Evolutionary conservation across 331 rosid genomes (phyloP), one percentile per base, ranked within the genome.

Genomic region (Malus hybrid): DNA sequence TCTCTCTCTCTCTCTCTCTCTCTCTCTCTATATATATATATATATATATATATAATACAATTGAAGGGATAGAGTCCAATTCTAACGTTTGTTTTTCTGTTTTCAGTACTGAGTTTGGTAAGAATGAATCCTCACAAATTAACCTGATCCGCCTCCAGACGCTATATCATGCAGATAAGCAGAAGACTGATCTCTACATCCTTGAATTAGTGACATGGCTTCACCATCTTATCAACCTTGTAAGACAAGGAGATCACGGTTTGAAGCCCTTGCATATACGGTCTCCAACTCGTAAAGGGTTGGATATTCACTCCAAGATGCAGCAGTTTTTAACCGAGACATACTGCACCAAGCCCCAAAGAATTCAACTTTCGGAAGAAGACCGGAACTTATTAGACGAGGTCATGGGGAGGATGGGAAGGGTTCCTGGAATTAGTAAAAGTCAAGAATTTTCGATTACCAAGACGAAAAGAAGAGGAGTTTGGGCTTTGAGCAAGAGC

Each of bases 121-220:
- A 86, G 70, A 66, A 67, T 67, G 29, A 79, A 28, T 24, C 77
- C 70, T 50, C 74, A 42, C 84, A 90, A 16, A 80, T 73, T 71
- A 89, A 60, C 78, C 57, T 75, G 75, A 84, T 84, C 78, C 96
- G 97, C 56, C 85, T 95, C 60, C 97, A 85, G 85, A 87, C 99
- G n/a, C 93, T 95, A 32, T 86, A 92, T 77, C 93, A 95, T 0
- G 93, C 90, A 2, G 96, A 92, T 66, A 92, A 84, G 82, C 89
- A 80, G 80, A 95, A 87, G 82, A 82, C 85, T 28, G 99, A 95
- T 77, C 33, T 29, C 52, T 83, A 77, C 80, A 84, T 95, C 24
- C 83, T 88, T 7, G 93, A 95, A 72, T 69, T 95, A 79, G 86
- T 95, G 81, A 79, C 85, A 33, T 86, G 80, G 90, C 89, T 95